These are phyloP conservation scores for Paramecium octaurelia DNA, from an alignment of 73 alveolate genomes.

Conservation along the genomic window DNA sequence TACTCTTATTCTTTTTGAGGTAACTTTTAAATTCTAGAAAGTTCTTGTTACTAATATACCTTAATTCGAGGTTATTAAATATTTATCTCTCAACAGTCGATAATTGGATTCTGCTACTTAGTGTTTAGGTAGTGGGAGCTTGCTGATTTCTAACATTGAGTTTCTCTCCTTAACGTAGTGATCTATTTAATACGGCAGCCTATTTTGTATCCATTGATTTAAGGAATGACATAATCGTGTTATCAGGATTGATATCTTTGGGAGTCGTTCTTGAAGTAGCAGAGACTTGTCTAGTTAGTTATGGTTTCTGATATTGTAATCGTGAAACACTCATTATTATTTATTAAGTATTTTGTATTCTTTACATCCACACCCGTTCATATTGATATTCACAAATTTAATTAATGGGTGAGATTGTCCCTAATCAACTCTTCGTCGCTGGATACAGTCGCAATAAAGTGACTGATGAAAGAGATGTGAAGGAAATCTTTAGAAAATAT, in stretches of 20 bases:
- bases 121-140: not conserved
- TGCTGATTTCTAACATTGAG: not conserved
- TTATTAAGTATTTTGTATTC: not conserved
- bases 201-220: not conserved
- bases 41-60: not conserved
- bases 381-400: not conserved
- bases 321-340: conserved; percentile 27
- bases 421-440: conserved; percentile 27
- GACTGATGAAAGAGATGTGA: conserved; percentile 5
- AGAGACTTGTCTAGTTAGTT: not conserved
- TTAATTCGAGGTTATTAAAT: not conserved
- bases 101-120: not conserved
- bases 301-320: not conserved
- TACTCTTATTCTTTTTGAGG: not conserved
- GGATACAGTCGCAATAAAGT: not conserved
- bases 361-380: not conserved
- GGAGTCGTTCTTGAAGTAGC: not conserved
- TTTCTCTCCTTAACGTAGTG: conserved; percentile 3
- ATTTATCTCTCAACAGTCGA: not conserved
- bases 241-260: conserved; percentile 32
- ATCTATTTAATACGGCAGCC: not conserved
- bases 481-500: conserved; percentile 13
- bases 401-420: conserved; percentile 35
- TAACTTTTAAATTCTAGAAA: conserved; percentile 7
- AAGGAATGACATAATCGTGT: not conserved